These are phyloP conservation scores for Aspergillus piperis DNA, from an alignment of 2,329 filamentous ascomycete genomes.

Conservation along the genomic window DNA sequence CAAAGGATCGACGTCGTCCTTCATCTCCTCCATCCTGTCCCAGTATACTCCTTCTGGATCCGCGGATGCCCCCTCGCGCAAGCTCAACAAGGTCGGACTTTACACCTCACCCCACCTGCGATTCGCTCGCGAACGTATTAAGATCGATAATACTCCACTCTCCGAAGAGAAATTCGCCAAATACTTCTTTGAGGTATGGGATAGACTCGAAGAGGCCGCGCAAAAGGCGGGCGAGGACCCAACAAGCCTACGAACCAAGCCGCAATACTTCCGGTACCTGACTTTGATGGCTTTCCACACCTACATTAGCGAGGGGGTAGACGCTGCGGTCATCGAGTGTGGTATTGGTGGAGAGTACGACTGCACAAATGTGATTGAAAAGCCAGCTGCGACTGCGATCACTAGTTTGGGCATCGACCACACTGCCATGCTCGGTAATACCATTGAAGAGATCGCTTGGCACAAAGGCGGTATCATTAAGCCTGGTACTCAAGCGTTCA, in stretches of 20 bases:
- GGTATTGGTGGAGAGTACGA: constrained; percentile 95
- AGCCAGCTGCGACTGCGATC: constrained; percentile 71
- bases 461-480: constrained; percentile 91
- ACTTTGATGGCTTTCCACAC: constrained; percentile 85
- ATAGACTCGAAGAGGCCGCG: constrained; percentile 59
- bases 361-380: constrained; percentile 79
- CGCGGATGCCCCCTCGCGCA: constrained; percentile 30
- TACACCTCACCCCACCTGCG: constrained; percentile 87
- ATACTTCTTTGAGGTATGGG: constrained; percentile 86
- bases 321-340: constrained; percentile 82
- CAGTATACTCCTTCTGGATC: constrained; percentile 53
- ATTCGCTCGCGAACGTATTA: constrained; percentile 80
- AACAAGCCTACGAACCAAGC: constrained; percentile 63
- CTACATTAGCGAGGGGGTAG: constrained; percentile 74
- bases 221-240: constrained; percentile 56
- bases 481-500: constrained; percentile 62
- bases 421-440: constrained; percentile 74
- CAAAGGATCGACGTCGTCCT: constrained; percentile 86
- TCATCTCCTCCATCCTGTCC: constrained; percentile 75
- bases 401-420: constrained; percentile 86
- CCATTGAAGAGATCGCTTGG: constrained; percentile 82
- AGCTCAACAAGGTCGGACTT: constrained; percentile 65
- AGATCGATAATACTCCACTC: constrained; percentile 72
- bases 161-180: constrained; percentile 67
- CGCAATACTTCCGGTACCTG: constrained; percentile 89